Base-by-base conservation (phyloP, 2,329 filamentous ascomycete genomes). In the Fusarium mundagurra region DNA sequence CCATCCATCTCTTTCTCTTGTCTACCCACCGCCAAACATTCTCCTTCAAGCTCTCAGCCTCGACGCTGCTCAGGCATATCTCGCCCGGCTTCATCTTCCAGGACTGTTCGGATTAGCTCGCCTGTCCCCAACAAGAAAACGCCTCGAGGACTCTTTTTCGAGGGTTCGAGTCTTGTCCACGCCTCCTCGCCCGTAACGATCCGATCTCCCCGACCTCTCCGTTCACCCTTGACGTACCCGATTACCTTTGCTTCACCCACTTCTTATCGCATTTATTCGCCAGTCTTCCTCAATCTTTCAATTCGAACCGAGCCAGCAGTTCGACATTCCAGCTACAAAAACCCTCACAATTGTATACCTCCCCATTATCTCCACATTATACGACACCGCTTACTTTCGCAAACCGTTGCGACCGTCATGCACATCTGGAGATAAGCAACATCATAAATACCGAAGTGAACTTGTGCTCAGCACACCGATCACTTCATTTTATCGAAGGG, bases 21-120 rank as follows among this genome's bases (percentile, higher is more conserved):
- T 61, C 63, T 74, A 59, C 70, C 73, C 73, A 75, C 70, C 73
- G 73, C 70, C 73, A 75, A 74, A 75, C 73, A 68, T 65, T 69
- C 70, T 61, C 67, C 73, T 74, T 72, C 73, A 62, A 74, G 70
- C 67, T 74, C 71, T 68, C 64, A 74, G 70, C 73, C 71, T 75
- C 41, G 60, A 74, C 73, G 60, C 58, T 67, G 69, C 59, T 59
- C 60, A 55, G 43, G 43, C 70, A 70, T 67, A 66, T 65, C 60
- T 60, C 69, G 38, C 61, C 72, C 53, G 41, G 54, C 67, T 66
- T 70, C 69, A 64, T 65, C 66, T 34, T 66, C 62, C 50, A 33
- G 43, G 38, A 44, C 41, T 34, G 36, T 58, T 70, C 45, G 50
- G 41, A 50, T 31, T 74, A 53, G 68, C 47, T 65, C 51, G 48